Conservation (phyloP, 106 monocot genomes). For the Iris macrosiphon region DNA sequence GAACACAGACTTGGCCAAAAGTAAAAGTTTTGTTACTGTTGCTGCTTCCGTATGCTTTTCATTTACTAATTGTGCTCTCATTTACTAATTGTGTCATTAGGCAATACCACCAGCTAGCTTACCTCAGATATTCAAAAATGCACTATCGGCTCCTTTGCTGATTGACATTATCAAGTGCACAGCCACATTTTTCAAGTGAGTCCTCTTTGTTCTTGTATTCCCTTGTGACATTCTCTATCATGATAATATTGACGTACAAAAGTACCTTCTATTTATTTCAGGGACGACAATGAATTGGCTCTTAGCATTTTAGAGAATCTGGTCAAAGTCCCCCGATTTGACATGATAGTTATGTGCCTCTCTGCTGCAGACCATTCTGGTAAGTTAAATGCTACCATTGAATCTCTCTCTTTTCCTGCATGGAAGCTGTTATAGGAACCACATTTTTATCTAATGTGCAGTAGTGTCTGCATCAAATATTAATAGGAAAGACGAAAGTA, state of each 20-base stretch:
- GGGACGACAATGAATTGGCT: slow-evolving; percentile 79
- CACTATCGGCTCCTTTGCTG: slow-evolving; percentile 75
- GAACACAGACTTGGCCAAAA: no score
- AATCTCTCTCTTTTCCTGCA: neutral
- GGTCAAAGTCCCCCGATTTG: slow-evolving; percentile 76
- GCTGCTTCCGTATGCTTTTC: neutral
- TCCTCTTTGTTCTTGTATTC: slow-evolving; percentile 1
- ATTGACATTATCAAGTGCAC: slow-evolving; percentile 83
- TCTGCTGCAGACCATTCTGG: slow-evolving; percentile 60
- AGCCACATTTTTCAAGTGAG: slow-evolving; percentile 62
- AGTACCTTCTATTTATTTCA: no score
- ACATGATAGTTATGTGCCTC: slow-evolving; percentile 88
- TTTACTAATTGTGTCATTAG: slow-evolving; percentile 28
- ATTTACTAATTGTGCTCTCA: neutral
- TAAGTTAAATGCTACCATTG: slow-evolving; percentile 8
- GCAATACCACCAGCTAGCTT: slow-evolving; percentile 56
- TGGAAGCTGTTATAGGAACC: neutral
- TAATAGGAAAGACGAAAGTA: neutral
- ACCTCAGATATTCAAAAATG: slow-evolving; percentile 92
- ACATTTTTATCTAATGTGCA: neutral
- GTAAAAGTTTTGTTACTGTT: neutral
- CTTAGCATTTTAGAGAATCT: slow-evolving; percentile 73
- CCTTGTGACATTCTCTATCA: no score
- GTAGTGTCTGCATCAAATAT: neutral
- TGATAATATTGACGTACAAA: no score